A percentile compares a stretch with the other conserved stretches of the same genome.
Conservation (phyloP, 2,329 filamentous ascomycete species). For the Botrytis galanthina region DNA sequence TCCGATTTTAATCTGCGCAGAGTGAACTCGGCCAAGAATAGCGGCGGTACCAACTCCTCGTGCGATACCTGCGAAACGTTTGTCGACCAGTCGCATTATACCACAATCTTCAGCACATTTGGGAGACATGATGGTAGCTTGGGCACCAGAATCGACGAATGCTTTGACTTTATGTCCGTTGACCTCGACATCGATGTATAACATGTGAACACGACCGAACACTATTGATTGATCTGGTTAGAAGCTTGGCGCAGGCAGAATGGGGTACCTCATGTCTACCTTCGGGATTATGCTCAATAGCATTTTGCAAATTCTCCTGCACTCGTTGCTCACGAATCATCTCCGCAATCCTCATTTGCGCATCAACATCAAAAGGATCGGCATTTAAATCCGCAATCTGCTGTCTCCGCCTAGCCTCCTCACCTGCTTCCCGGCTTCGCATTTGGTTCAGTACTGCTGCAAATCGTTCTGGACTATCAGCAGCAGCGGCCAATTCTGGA, state of each 20-base stretch:
- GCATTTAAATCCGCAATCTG: conserved; percentile 84
- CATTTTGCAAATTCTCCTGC: conserved; percentile 92
- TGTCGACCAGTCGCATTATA: conserved; percentile 95
- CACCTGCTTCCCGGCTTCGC: conserved; percentile 67
- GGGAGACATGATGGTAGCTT: conserved; percentile 98
- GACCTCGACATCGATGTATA: conserved; percentile 94
- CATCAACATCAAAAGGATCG: conserved; percentile 90
- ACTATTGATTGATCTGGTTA: conserved; percentile 51
- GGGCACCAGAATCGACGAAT: conserved; percentile 93
- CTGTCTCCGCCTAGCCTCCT: conserved; percentile 73
- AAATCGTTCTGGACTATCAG: conserved; percentile 76
- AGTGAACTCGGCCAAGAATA: conserved; percentile 93
- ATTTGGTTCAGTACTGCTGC: conserved; percentile 67
- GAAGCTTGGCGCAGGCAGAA: background rate
- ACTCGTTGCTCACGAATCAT: conserved; percentile 94
- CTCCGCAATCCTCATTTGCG: conserved; percentile 89
- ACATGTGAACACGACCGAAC: conserved; percentile 91
- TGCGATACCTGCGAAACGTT: conserved; percentile 86
- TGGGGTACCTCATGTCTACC: conserved; percentile 54
- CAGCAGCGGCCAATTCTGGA: conserved; percentile 72
- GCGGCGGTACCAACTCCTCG: conserved; percentile 91
- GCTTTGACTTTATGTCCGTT: conserved; percentile 92
- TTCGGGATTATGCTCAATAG: conserved; percentile 96
- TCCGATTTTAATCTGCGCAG: conserved; percentile 91
- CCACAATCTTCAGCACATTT: conserved; percentile 86